A percentile compares a stretch with the other conserved stretches of the same genome.
Evolutionary conservation across 2,329 filamentous ascomycete genomes (phyloP).

Genomic region (Phialocephala sp.): DNA sequence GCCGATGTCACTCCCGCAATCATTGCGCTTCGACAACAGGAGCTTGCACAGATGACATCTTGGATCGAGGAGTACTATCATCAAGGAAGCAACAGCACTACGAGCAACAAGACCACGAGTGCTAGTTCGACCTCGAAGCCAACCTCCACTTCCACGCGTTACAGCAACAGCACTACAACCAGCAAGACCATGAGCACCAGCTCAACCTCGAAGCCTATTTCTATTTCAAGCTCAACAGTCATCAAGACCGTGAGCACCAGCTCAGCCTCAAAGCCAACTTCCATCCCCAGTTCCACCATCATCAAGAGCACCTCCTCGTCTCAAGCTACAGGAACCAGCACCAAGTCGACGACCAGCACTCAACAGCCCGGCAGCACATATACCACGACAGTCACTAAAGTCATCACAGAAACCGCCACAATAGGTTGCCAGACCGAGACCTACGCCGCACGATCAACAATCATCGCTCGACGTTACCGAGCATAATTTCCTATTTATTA

Average conservation of each 20-base stretch:
- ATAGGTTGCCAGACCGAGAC: not conserved
- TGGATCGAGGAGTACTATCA: constrained; percentile 4
- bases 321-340: not conserved
- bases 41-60: not conserved
- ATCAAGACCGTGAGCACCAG: too few species aligned
- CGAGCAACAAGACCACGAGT: not conserved
- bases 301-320: too few species aligned
- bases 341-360: not conserved
- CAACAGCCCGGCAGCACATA: not conserved
- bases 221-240: too few species aligned
- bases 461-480: not conserved
- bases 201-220: too few species aligned
- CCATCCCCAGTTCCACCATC: too few species aligned
- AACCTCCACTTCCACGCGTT: not conserved
- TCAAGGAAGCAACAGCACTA: not conserved
- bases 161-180: not conserved
- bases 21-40: not conserved
- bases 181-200: too few species aligned
- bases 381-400: not conserved
- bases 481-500: not conserved
- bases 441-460: not conserved
- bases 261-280: too few species aligned
- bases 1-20: not conserved
- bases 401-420: not conserved
- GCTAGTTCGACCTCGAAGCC: not conserved